These are phyloP conservation scores for Seminavis robusta DNA, from an alignment of 108 stramenopile genomes.

Conservation along the genomic window DNA sequence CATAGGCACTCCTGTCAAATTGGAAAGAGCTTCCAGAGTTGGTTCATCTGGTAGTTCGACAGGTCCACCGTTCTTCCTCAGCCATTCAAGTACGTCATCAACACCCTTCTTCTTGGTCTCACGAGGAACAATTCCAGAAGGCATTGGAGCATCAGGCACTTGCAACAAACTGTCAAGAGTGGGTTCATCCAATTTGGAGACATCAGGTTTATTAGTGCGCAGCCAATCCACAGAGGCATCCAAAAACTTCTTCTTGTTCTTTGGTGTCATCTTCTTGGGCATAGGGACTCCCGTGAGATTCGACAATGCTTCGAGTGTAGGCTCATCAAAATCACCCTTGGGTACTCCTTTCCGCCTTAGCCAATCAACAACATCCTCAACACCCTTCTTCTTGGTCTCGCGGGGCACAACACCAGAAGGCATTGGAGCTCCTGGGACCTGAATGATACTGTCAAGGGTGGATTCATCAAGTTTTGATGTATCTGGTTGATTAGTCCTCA, in stretches of 20 bases:
- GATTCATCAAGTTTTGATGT: constrained; percentile 1
- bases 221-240: constrained; percentile 26
- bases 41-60: background rate
- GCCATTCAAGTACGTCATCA: background rate
- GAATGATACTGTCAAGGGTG: background rate
- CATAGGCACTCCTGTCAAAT: background rate
- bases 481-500: background rate
- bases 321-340: background rate
- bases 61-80: background rate
- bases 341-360: constrained; percentile 15
- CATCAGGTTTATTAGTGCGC: constrained; percentile 5
- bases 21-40: constrained; percentile 2
- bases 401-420: background rate
- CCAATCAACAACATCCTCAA: constrained; percentile 33
- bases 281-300: constrained; percentile 2
- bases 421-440: constrained; percentile 3
- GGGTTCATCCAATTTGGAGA: constrained; percentile 7
- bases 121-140: background rate
- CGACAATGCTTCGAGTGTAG: constrained; percentile 1
- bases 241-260: constrained; percentile 14
- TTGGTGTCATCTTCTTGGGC: background rate
- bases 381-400: constrained; percentile 4
- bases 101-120: constrained; percentile 5
- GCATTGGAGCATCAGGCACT: constrained; percentile 4
- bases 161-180: background rate